Evolutionary conservation across 306 rosid genomes (phyloP).

Genomic region (Cicer cuneatum): DNA sequence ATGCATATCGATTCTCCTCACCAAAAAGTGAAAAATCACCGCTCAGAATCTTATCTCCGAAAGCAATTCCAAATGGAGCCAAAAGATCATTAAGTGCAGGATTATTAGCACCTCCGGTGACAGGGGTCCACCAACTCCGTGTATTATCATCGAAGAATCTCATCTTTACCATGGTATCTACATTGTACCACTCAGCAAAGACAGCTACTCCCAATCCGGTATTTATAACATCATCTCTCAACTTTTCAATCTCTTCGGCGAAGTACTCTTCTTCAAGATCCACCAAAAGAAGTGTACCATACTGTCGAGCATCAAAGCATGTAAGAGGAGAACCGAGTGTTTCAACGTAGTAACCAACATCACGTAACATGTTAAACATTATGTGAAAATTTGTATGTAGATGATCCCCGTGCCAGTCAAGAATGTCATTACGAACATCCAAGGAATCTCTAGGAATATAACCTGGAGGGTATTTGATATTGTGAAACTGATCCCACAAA

Average conservation of each 20-base stretch:
- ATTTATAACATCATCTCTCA: conserved; percentile 81
- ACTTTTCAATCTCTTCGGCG: conserved; percentile 91
- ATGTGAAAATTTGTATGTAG: conserved; percentile 94
- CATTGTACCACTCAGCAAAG: conserved; percentile 98
- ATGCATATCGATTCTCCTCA: conserved; percentile 93
- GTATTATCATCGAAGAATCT: conserved; percentile 96
- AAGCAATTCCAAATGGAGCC: conserved; percentile 96
- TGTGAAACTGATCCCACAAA: conserved; percentile 99
- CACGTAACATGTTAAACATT: conserved; percentile 94
- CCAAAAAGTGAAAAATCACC: conserved; percentile 93
- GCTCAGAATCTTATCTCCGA: conserved; percentile 89
- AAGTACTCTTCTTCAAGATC: conserved; percentile 99
- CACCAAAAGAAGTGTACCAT: conserved; percentile 91
- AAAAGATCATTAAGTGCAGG: conserved; percentile 91
- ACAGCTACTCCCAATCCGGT: conserved; percentile 88
- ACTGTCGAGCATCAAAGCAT: conserved; percentile 89
- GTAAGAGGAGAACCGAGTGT: conserved; percentile 94
- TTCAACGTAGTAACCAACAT: conserved; percentile 88
- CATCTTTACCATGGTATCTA: conserved; percentile 97
- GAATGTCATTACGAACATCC: conserved; percentile 98
- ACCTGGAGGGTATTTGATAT: conserved; percentile 94
- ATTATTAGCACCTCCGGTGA: conserved; percentile 93
- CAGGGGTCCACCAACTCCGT: conserved; percentile 99
- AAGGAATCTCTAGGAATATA: conserved; percentile 96
- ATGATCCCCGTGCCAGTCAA: conserved; percentile 99